These are phyloP conservation scores for Bromus sterilis DNA, from an alignment of 176 grass and related monocot species.

Conservation along the genomic window DNA sequence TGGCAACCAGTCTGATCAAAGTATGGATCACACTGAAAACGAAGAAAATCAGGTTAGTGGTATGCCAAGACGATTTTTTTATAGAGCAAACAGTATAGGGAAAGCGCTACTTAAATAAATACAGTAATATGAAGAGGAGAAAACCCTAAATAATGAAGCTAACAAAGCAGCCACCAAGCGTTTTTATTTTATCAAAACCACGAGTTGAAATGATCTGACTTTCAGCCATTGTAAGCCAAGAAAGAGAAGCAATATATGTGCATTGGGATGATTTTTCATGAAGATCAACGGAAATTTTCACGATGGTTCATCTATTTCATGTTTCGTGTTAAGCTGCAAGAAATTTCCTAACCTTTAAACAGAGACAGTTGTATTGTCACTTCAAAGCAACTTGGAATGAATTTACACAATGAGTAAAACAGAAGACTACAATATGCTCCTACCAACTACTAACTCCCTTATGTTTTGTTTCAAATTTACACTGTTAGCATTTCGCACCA, in stretches of 20 bases:
- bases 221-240: neutral
- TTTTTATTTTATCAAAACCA: no score
- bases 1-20: conserved; percentile 70
- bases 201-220: neutral
- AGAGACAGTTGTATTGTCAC: neutral
- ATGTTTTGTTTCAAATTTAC: neutral
- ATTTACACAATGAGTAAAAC: neutral
- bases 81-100: neutral
- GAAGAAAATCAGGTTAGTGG: neutral
- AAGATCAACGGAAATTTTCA: neutral
- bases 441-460: neutral
- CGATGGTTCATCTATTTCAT: neutral
- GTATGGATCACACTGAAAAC: conserved; percentile 85
- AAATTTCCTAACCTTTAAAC: neutral
- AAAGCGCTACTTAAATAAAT: neutral
- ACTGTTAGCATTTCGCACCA: neutral
- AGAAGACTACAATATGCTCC: neutral
- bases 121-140: neutral
- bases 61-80: neutral
- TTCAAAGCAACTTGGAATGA: neutral
- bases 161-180: neutral
- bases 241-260: neutral
- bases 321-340: neutral
- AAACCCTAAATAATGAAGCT: neutral
- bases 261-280: neutral